phyloP scores from a whole-genome alignment of 495 filamentous ascomycete species.

The Tuber calosporum region DNA sequence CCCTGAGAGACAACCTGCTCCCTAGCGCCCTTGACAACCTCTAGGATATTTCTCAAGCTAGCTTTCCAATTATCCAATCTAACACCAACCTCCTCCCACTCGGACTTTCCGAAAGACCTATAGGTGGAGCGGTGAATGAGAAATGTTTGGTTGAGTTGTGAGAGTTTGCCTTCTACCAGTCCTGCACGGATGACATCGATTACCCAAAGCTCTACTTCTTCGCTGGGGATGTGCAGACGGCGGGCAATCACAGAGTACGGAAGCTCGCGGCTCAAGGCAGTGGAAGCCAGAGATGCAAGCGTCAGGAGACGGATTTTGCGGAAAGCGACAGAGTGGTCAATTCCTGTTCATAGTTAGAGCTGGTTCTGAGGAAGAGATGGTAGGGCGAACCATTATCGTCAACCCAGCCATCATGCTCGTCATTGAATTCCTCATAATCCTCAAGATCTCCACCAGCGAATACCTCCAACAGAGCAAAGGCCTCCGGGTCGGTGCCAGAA shows the following conservation, averaged over 20 bases:
- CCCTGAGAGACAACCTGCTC: conserved; percentile 43
- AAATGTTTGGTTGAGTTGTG: conserved; percentile 83
- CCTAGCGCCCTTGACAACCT: conserved; percentile 68
- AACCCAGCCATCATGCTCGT: conserved; percentile 71
- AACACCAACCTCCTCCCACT: conserved; percentile 89
- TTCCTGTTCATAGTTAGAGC: conserved; percentile 25
- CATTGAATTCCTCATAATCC: conserved; percentile 88
- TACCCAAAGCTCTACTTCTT: conserved; percentile 94
- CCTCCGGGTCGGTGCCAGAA: conserved; percentile 67
- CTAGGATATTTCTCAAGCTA: conserved; percentile 65
- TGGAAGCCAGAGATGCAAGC: conserved; percentile 77
- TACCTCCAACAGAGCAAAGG: conserved; percentile 86
- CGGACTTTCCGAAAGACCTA: conserved; percentile 92
- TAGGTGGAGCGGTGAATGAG: conserved; percentile 90
- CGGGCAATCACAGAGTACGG: conserved; percentile 75
- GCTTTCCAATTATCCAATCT: conserved; percentile 83
- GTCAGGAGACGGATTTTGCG: conserved; percentile 94
- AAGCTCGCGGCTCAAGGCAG: conserved; percentile 70
- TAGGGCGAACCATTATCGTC: conserved; percentile 55
- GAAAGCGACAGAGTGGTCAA: conserved; percentile 55
- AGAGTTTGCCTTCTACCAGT: conserved; percentile 88
- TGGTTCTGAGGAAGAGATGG: neutral
- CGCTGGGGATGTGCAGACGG: conserved; percentile 67
- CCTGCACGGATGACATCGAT: conserved; percentile 95
- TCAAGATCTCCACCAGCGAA: conserved; percentile 88